Conservation (phyloP, 2,329 filamentous ascomycete species). For the Penicillium rolfsii region DNA sequence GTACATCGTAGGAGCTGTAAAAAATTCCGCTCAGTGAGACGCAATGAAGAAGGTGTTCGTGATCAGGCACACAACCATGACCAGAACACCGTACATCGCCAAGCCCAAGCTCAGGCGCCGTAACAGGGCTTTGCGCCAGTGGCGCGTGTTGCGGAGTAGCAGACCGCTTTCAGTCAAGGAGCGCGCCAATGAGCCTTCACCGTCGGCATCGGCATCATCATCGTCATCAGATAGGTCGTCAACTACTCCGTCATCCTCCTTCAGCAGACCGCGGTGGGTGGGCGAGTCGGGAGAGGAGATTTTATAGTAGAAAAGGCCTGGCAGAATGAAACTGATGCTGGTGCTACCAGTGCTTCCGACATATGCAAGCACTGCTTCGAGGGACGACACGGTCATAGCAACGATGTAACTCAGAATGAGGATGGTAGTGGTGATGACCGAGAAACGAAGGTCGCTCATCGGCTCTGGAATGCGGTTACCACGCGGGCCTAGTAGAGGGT, state of each 20-base stretch:
- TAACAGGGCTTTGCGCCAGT: constrained; percentile 65
- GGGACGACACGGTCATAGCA: constrained; percentile 84
- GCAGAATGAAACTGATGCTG: constrained; percentile 94
- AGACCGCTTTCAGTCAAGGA: constrained; percentile 59
- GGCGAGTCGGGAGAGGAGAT: constrained; percentile 87
- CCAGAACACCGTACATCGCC: constrained; percentile 78
- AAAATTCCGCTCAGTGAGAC: constrained; percentile 55
- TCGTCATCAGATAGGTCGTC: constrained; percentile 56
- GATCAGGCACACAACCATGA: constrained; percentile 86
- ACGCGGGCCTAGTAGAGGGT: constrained; percentile 46
- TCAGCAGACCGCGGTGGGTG: constrained; percentile 82
- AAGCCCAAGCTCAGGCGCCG: constrained; percentile 74
- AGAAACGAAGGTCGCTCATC: constrained; percentile 88
- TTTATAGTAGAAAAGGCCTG: constrained; percentile 97
- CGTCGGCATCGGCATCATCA: constrained; percentile 36
- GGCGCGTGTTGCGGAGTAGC: constrained; percentile 65
- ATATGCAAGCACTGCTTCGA: constrained; percentile 91
- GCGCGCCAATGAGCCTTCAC: constrained; percentile 44
- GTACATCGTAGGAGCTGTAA: constrained; percentile 1
- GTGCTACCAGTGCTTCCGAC: constrained; percentile 94
- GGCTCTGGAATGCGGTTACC: constrained; percentile 55
- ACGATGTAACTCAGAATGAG: constrained; percentile 83
- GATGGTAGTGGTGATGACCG: constrained; percentile 82
- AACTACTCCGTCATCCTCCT: constrained; percentile 79
- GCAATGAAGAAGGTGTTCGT: constrained; percentile 82